Conservation (phyloP, 495 filamentous ascomycete genomes). For the Tuber magnatum region DNA sequence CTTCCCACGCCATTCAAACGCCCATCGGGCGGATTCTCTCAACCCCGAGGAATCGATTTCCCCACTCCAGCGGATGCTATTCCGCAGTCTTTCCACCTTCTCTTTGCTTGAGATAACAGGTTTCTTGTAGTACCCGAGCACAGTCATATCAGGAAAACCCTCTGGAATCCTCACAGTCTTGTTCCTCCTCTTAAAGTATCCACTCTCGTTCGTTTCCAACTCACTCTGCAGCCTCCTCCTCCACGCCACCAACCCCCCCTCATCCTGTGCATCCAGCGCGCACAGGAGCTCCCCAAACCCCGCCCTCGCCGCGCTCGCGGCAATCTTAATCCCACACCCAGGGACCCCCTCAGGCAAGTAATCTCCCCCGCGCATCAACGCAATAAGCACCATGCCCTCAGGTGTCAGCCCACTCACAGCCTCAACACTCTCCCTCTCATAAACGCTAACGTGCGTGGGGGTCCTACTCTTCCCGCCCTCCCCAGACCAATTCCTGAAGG, state of each 20-base stretch:
- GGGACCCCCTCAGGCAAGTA: conserved; percentile 86
- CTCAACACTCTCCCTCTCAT: conserved; percentile 54
- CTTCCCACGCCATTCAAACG: conserved; percentile 77
- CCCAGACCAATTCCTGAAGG: conserved; percentile 74
- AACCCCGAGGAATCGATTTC: conserved; percentile 61
- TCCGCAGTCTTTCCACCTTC: conserved; percentile 54
- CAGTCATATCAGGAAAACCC: conserved; percentile 67
- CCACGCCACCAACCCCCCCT: conserved; percentile 60
- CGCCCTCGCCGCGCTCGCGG: conserved; percentile 81
- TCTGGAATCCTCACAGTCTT: conserved; percentile 68
- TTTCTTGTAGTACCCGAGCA: conserved; percentile 78
- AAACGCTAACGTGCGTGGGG: conserved; percentile 81
- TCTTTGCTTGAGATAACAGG: conserved; percentile 64
- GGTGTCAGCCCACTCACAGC: conserved; percentile 57
- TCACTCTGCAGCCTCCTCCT: conserved; percentile 66
- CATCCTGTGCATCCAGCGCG: conserved; percentile 47
- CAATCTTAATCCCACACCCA: conserved; percentile 75
- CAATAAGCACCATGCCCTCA: conserved; percentile 88
- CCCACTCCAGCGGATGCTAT: conserved; percentile 55
- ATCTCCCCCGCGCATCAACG: conserved; percentile 92
- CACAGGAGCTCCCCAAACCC: conserved; percentile 79
- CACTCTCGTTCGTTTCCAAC: conserved; percentile 73
- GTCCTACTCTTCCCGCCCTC: conserved; percentile 58
- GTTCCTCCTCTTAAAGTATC: conserved; percentile 69
- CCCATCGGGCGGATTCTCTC: conserved; percentile 63